These are phyloP conservation scores for Paecilomyces fulvus DNA, from an alignment of 2,329 filamentous ascomycete species.

Conservation along the genomic window DNA sequence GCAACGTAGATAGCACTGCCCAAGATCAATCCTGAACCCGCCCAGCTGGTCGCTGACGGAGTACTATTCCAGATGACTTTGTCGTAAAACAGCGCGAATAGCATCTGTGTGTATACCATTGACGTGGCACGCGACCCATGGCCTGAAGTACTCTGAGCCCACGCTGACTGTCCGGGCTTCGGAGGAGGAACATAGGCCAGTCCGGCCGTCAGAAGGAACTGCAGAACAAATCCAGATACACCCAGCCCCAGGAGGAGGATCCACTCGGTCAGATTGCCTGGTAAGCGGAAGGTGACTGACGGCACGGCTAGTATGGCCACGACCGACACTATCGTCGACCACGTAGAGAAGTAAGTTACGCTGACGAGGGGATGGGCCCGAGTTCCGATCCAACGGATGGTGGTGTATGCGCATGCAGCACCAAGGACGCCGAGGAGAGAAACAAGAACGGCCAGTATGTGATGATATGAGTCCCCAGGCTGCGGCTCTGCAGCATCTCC, in stretches of 20 bases:
- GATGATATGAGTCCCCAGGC: conserved; percentile 50
- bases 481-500: conserved; percentile 17
- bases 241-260: conserved; percentile 59
- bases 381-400: conserved; percentile 70
- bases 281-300: conserved; percentile 49
- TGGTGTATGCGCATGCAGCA: conserved; percentile 64
- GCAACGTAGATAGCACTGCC: conserved; percentile 58
- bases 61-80: conserved; percentile 55
- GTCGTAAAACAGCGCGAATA: conserved; percentile 59
- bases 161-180: conserved; percentile 6
- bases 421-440: conserved; percentile 72
- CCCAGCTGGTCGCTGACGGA: conserved; percentile 49
- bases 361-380: conserved; percentile 74
- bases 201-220: conserved; percentile 74
- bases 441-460: conserved; percentile 60
- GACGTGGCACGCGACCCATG: conserved; percentile 48
- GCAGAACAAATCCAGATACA: conserved; percentile 69
- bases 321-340: conserved; percentile 60
- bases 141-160: conserved; percentile 5
- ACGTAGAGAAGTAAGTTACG: conserved; percentile 73
- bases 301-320: conserved; percentile 51
- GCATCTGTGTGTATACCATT: conserved; percentile 63
- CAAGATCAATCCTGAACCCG: conserved; percentile 57
- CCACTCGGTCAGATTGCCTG: conserved; percentile 53
- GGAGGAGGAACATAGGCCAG: conserved; percentile 61